Evolutionary conservation across 2,329 filamentous ascomycete species (phyloP), one percentile per base, ranked within the genome.

Genomic region (Stemphylium lycopersici): DNA sequence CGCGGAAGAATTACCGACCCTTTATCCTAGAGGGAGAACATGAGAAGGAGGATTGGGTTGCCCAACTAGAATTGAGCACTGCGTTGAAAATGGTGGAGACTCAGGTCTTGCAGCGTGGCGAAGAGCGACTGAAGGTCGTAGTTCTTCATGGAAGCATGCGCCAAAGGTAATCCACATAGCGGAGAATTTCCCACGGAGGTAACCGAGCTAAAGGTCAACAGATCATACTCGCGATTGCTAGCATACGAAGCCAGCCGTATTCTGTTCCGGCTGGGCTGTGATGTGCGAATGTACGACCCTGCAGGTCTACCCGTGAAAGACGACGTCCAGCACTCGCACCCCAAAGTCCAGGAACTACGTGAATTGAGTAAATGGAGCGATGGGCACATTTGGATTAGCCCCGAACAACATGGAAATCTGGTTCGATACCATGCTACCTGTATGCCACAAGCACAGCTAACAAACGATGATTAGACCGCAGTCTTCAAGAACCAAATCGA

Each of bases 401-500:
- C 86, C 0, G 87, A 89, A 65, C 86, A 89, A 71, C 86, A 89
- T 58, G 87, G 87, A 0, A 87, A 85, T 59, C 61, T 88, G 36
- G 83, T 84, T 50, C 62, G 77, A 29, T 47, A 24, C 13, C 10
- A 11, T 29, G 26, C 6, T 8, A 29, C 10, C 1, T 29, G 31
- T 12, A 43, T 32, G 15, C n/a, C 16, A 6, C 38, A 37, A 26
- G 54, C 39, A 51, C 45, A 58, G 33, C 11, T 20, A 29, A 29
- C 26, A 29, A 29, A 29, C 26, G 10, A 29, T 29, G 24, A 24
- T 15, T 42, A 83, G 78, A 88, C 86, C 0, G 84, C 81, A 3
- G 83, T 88, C 0, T 89, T 89, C 78, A 89, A 89, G 59, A 87
- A 87, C 59, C 86, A 89, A 59, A 88, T 89, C 42, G 87, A 89